Conservation (phyloP, 2,329 filamentous ascomycete species). For the Aspergillus puulaauensis region DNA sequence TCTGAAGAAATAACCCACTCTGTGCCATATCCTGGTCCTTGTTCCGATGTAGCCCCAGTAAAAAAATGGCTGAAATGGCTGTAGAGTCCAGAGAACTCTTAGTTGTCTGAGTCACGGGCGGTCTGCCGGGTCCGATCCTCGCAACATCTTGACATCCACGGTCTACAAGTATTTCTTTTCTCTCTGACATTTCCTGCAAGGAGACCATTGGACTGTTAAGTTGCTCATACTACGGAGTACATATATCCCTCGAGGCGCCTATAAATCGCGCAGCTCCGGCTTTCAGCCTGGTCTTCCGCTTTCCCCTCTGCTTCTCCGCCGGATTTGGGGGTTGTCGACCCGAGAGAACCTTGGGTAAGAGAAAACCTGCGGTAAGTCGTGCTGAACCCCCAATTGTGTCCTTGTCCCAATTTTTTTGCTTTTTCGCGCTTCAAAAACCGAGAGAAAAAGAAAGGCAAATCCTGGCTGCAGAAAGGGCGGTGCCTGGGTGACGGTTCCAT, state of each 20-base stretch:
- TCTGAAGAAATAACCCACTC: conserved; percentile 1
- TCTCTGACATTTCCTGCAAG: background rate
- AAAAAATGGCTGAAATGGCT: background rate
- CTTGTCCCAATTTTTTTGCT: conserved; percentile 1
- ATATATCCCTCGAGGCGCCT: background rate
- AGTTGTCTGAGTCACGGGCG: conserved; percentile 15
- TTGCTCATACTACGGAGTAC: background rate
- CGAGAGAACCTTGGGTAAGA: background rate
- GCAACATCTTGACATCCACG: background rate
- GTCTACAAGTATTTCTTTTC: conserved; percentile 1
- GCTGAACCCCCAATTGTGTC: background rate
- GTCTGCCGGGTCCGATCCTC: conserved; percentile 15
- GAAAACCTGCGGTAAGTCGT: conserved; percentile 5
- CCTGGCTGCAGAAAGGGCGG: conserved; percentile 7
- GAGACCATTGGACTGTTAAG: conserved; percentile 7
- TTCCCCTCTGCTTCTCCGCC: background rate
- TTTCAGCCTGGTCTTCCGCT: background rate
- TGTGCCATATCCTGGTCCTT: conserved; percentile 3
- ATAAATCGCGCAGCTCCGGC: conserved; percentile 9
- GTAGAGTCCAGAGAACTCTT: background rate
- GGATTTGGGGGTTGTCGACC: background rate
- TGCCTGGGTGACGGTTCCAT: conserved; percentile 8
- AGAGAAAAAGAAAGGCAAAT: background rate
- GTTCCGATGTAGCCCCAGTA: conserved; percentile 10
- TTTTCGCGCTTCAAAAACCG: background rate